Base-by-base conservation (phyloP, 2,329 filamentous ascomycete genomes). In the Cordyceps sp. region DNA sequence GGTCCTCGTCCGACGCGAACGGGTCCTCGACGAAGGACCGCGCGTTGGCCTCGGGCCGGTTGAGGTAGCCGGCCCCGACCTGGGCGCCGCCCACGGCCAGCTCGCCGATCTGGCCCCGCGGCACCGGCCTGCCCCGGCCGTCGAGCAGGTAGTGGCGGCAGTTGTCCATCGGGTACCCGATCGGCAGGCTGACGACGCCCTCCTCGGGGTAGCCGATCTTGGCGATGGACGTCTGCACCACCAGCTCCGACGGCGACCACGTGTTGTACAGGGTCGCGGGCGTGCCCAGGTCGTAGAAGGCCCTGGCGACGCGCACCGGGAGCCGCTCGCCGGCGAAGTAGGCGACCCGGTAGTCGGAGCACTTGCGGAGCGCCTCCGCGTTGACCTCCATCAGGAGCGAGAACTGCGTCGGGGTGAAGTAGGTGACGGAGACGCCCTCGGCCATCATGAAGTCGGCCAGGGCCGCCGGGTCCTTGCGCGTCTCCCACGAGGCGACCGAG, bases 11-110 rank as follows among this genome's bases (percentile, higher is more conserved):
- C 2, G 38, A 37, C 6, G 43, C 42, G 36, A 46, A 43, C 1
- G 39, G 39, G 14, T 40, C 38, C 22, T 31, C 26, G 22, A 44
- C 31, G 29, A 44, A 39, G 18, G 34, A 84, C 12, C 58, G 52
- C 0, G 57, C 50, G 2, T 74, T 79, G 30, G 78, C 53, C 46
- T 45, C 37, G 0, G 46, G 44, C 6, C 36, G 34, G 25, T 49
- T 43, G 12, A 63, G 39, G 37, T 65, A 65, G 3, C 60, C 59
- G 1, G 34, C 35, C 4, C 49, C 42, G 10, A 64, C 52, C 29
- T 62, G 58, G 2, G 55, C 45, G 5, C 61, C 61, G 2, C 58
- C 53, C 4, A 61, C 43, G 24, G 48, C 53, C 4, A 65, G 46
- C 39, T 64, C 54, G 4, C 61, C 61, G 18, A 55, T 43, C 2